Evolutionary conservation across 345 rosid species (phyloP), one percentile per base, ranked within the genome.

Genomic region (Gynandropsis gynandra): DNA sequence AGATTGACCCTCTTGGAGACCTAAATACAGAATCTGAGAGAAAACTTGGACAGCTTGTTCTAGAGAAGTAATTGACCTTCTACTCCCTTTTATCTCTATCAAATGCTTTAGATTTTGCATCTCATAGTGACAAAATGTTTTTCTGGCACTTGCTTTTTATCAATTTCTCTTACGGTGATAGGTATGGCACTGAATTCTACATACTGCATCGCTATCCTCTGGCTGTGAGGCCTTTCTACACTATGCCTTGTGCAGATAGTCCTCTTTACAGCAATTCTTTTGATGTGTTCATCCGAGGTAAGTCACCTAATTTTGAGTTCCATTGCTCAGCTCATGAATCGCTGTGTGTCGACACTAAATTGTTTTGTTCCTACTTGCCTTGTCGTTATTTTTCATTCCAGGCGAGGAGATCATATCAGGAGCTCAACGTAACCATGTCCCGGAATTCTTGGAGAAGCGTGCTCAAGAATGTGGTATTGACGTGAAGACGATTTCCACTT

Each of bases 341-440:
- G 19, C 20, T 29, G 21, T 16, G 27, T 45, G 11, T 10, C 40
- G 40, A 36, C 40, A 4, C 11, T 3, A 9, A 36, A 3, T 33
- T 33, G 13, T 36, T 1, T 36, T 7, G n/a, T 4, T 36, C 10
- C 13, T 36, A 4, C 40, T 36, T 3, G 10, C 10, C 13, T 36
- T 36, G 4, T 33, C 36, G 36, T 33, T 33, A 33, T 37, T 33
- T 51, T 61, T 39, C n/a, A 20, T 16, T 44, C 39, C 27, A 87
- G 98, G 98, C 1, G 95, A 87, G 81, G 96, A 87, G 78, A 92
- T 92, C 29, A 87, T 92, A 42, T 87, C 98, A 4, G 98, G 96
- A 65, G 95, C 84, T 38, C 96, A 92, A 71, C 96, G 96, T 82
- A 52, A 87, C 49, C 96, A 87, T 70, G 80, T 70, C 34, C 80